phyloP scores from a whole-genome alignment of 2,329 filamentous ascomycete genomes.

The Talaromyces piceae region DNA sequence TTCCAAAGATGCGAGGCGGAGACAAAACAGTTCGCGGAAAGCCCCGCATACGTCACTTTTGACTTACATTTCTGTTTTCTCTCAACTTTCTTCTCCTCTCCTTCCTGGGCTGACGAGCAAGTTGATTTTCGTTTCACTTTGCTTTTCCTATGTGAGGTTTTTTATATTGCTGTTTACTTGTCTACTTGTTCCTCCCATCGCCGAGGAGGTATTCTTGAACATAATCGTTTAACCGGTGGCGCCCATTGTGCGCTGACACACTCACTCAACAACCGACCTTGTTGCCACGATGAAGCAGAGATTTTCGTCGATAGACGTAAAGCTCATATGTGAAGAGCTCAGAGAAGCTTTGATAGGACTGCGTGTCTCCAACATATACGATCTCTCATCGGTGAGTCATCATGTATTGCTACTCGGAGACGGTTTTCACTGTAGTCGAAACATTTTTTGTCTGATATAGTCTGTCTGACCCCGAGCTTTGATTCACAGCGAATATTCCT shows the following conservation, averaged over 20 bases:
- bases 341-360: slow-evolving; percentile 66
- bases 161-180: background rate
- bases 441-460: background rate
- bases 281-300: slow-evolving; percentile 51
- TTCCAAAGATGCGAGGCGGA: background rate
- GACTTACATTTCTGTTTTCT: background rate
- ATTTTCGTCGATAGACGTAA: slow-evolving; percentile 51
- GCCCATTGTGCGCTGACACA: background rate
- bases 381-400: slow-evolving; percentile 65
- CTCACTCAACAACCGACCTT: background rate
- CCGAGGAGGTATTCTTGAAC: background rate
- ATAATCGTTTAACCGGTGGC: background rate
- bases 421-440: slow-evolving; percentile 1
- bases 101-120: background rate
- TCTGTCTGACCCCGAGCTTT: background rate
- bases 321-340: slow-evolving; percentile 95
- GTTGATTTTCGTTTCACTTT: background rate
- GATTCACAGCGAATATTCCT: slow-evolving; percentile 68
- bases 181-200: background rate
- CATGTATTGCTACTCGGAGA: background rate
- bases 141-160: background rate
- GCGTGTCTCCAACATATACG: slow-evolving; percentile 88
- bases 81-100: background rate
- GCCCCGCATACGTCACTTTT: slow-evolving; percentile 19
- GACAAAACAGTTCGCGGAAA: background rate